Evolutionary conservation across 768 basidiomycete genomes (phyloP).

Genomic region (Scleroderma bovista): DNA sequence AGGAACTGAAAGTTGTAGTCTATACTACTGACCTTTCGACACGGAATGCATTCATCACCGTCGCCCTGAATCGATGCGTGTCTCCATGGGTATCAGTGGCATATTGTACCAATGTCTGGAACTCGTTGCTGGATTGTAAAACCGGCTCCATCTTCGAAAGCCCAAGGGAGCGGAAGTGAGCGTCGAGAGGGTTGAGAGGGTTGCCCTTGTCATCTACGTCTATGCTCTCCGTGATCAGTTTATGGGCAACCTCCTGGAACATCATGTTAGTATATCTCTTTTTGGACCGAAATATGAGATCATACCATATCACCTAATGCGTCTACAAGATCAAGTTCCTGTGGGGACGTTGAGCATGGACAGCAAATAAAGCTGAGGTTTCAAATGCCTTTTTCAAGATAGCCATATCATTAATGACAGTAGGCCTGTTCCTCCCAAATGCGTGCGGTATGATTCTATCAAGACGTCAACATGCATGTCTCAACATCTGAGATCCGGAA

Average conservation of each 20-base stretch:
- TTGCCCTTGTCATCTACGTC: constrained; percentile 38
- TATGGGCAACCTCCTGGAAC: constrained; percentile 49
- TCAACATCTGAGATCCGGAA: constrained; percentile 1
- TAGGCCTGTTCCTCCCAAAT: constrained; percentile 48
- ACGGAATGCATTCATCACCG: constrained; percentile 44
- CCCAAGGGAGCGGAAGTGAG: constrained; percentile 46
- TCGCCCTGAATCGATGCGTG: constrained; percentile 44
- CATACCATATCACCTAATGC: constrained; percentile 59
- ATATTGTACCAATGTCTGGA: constrained; percentile 42
- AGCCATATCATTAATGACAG: constrained; percentile 33
- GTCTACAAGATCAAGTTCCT: constrained; percentile 61
- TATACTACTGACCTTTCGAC: constrained; percentile 43
- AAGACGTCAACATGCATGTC: not conserved
- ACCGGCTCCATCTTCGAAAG: constrained; percentile 51
- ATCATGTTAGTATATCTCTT: not conserved
- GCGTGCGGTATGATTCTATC: constrained; percentile 55
- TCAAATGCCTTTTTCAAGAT: constrained; percentile 38
- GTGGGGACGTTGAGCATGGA: not conserved
- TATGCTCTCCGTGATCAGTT: constrained; percentile 41
- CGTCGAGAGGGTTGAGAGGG: constrained; percentile 51
- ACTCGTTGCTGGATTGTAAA: constrained; percentile 36
- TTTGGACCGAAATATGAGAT: not conserved
- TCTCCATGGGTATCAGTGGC: constrained; percentile 50
- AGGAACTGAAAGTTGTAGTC: not conserved
- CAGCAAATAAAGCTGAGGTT: not conserved